These are phyloP conservation scores for Cercophora scortea DNA, from an alignment of 495 filamentous ascomycete genomes.

Conservation along the genomic window DNA sequence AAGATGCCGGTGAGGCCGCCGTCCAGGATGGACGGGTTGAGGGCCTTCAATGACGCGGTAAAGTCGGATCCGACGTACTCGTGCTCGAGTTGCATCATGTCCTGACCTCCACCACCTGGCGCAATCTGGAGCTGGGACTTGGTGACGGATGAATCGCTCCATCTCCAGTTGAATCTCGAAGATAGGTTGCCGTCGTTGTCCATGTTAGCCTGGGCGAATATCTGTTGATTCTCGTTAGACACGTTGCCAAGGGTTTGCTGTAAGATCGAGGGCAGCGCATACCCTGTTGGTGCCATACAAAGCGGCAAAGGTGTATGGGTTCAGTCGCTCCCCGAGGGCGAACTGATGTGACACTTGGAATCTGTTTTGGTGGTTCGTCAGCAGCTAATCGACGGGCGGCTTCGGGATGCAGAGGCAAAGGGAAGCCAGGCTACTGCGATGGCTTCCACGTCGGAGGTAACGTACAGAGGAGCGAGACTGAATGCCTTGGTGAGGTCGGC, in stretches of 20 bases:
- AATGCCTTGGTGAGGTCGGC: constrained; percentile 95
- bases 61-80: constrained; percentile 93
- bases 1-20: constrained; percentile 90
- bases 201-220: constrained; percentile 91
- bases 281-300: constrained; percentile 90
- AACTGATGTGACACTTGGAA: constrained; percentile 98
- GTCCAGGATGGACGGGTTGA: constrained; percentile 90
- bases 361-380: constrained; percentile 9
- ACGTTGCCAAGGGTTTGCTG: background rate
- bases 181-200: constrained; percentile 81
- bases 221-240: constrained; percentile 39
- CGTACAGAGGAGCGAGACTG: constrained; percentile 68
- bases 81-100: constrained; percentile 83
- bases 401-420: background rate
- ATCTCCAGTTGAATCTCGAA: constrained; percentile 84
- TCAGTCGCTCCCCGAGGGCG: constrained; percentile 80
- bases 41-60: constrained; percentile 76
- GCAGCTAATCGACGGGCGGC: background rate
- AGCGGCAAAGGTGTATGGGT: constrained; percentile 89
- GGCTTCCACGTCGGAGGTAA: background rate
- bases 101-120: constrained; percentile 49
- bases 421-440: background rate
- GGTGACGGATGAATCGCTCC: constrained; percentile 64
- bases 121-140: constrained; percentile 81
- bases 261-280: constrained; percentile 20